These are phyloP conservation scores for Hypoxylon trugodes DNA, from an alignment of 495 filamentous ascomycete species.

Conservation along the genomic window DNA sequence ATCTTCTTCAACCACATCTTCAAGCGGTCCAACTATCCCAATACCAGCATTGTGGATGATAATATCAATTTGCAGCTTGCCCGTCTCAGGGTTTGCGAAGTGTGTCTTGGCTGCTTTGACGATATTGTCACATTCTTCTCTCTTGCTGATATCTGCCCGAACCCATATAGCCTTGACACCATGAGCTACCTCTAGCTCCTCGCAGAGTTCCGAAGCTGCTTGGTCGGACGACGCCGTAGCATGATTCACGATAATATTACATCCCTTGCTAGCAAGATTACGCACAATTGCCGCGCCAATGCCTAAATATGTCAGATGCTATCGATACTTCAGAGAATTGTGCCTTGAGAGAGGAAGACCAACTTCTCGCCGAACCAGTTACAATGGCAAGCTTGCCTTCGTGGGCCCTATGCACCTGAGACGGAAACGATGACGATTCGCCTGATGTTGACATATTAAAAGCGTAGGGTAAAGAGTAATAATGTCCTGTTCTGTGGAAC, in stretches of 20 bases:
- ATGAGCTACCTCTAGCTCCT: constrained; percentile 51
- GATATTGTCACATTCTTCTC: constrained; percentile 47
- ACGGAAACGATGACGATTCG: not conserved
- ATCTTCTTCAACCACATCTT: constrained; percentile 64
- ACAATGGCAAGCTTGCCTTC: constrained; percentile 79
- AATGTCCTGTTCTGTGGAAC: no score
- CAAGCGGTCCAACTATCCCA: constrained; percentile 65
- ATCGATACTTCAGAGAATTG: not conserved
- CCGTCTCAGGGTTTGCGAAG: constrained; percentile 30
- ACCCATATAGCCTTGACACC: constrained; percentile 48
- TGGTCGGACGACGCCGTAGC: constrained; percentile 60
- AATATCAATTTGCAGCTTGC: constrained; percentile 78
- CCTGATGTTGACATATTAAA: no score
- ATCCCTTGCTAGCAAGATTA: constrained; percentile 80
- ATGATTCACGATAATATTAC: constrained; percentile 74
- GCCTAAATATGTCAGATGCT: constrained; percentile 56
- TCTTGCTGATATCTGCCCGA: constrained; percentile 56
- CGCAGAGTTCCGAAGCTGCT: constrained; percentile 43
- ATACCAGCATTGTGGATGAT: constrained; percentile 87
- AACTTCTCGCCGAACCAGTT: constrained; percentile 80
- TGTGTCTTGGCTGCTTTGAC: constrained; percentile 42
- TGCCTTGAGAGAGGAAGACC: constrained; percentile 3
- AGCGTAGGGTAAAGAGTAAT: no score
- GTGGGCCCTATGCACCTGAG: not conserved
- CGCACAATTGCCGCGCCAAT: constrained; percentile 86